Percentiles rank a stretch among this genome's conserved stretches.
phyloP scores from a whole-genome alignment of 495 filamentous ascomycete species.

The Bathelium albidoporum region DNA sequence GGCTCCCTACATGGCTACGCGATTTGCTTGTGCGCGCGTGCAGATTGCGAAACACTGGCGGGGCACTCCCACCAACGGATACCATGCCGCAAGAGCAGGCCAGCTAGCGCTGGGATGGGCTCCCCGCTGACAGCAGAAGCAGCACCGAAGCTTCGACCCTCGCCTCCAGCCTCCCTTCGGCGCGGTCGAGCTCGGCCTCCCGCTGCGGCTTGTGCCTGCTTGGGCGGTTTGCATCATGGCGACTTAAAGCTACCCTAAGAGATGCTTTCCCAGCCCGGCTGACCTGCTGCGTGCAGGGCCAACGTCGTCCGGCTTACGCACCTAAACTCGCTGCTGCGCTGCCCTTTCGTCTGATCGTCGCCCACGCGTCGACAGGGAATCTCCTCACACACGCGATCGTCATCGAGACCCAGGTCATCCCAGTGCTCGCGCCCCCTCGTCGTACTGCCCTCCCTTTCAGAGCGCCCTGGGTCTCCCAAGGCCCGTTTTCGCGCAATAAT shows the following conservation, averaged over 20 bases:
- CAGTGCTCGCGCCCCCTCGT: background rate
- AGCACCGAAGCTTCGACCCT: background rate
- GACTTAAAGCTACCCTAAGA: too few species aligned
- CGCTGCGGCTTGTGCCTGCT: background rate
- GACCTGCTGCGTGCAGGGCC: background rate
- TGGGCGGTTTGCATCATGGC: background rate
- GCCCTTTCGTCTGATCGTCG: background rate
- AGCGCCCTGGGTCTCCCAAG: background rate
- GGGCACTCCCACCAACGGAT: background rate
- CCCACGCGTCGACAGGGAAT: constrained; percentile 5
- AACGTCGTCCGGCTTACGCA: background rate
- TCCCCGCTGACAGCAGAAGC: background rate
- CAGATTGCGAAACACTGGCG: constrained; percentile 5
- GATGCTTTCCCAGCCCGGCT: too few species aligned
- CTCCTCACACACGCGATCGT: background rate
- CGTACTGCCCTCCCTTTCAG: background rate
- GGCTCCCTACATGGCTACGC: too few species aligned
- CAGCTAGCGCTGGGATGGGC: too few species aligned
- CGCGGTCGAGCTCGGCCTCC: constrained; percentile 4
- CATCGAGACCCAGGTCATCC: background rate
- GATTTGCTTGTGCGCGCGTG: background rate
- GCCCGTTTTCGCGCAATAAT: background rate
- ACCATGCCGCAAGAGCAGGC: background rate
- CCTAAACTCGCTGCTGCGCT: background rate
- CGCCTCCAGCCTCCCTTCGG: background rate